These are phyloP conservation scores for Serendipita sp. DNA, from an alignment of 768 basidiomycete genomes.

Conservation along the genomic window DNA sequence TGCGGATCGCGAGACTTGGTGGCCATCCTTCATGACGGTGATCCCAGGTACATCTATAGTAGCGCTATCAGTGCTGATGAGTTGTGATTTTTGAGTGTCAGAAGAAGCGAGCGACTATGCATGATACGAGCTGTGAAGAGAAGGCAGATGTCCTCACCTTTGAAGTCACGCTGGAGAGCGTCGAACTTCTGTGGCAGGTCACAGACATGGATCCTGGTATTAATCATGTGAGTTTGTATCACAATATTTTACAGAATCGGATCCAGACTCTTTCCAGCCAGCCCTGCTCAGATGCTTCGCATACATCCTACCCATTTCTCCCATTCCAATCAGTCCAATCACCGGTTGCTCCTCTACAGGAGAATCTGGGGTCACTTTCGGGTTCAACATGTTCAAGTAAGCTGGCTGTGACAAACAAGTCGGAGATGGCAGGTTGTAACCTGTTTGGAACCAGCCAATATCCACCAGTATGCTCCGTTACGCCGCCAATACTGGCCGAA, in stretches of 20 bases:
- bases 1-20: conserved; percentile 70
- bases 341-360: conserved; percentile 43
- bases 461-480: background rate
- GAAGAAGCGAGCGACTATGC: background rate
- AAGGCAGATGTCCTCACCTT: conserved; percentile 26
- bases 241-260: background rate
- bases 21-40: conserved; percentile 58
- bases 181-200: conserved; percentile 65
- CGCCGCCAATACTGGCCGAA: background rate
- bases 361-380: conserved; percentile 16
- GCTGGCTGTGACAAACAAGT: background rate
- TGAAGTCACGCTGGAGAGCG: conserved; percentile 38
- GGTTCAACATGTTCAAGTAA: background rate
- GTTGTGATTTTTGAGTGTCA: background rate
- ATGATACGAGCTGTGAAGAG: background rate
- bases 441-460: background rate
- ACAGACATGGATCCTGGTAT: conserved; percentile 68
- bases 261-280: conserved; percentile 66
- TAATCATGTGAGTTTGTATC: conserved; percentile 7
- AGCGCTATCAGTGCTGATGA: background rate
- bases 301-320: conserved; percentile 94
- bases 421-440: background rate
- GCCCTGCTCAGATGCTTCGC: conserved; percentile 56
- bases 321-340: conserved; percentile 93
- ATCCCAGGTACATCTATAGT: conserved; percentile 40